Conservation (phyloP, 495 filamentous ascomycete genomes). For the Beverwykella pulmonaria region DNA sequence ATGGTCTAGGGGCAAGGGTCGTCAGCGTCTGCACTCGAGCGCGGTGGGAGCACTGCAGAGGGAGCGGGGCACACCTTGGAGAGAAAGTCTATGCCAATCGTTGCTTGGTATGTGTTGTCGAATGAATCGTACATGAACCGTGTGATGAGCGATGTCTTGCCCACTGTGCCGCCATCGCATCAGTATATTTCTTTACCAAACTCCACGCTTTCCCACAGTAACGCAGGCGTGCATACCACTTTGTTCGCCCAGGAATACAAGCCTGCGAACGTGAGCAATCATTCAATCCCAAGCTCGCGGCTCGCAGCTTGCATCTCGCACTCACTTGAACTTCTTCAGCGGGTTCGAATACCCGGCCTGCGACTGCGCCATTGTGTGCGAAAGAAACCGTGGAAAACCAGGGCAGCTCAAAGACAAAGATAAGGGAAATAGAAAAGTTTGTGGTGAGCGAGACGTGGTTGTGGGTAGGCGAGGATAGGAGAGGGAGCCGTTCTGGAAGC, state of each 20-base stretch:
- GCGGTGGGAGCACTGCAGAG: neutral
- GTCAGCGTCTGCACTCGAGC: neutral
- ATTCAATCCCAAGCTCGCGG: neutral
- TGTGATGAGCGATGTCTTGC: slow-evolving; percentile 97
- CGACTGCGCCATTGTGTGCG: slow-evolving; percentile 56
- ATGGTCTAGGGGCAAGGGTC: slow-evolving; percentile 68
- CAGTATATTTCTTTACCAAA: slow-evolving; percentile 4
- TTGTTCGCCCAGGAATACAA: slow-evolving; percentile 97
- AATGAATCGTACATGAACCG: slow-evolving; percentile 99
- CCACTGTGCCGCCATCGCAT: slow-evolving; percentile 61
- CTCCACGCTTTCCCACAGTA: neutral
- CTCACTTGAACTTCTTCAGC: slow-evolving; percentile 99
- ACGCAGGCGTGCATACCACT: slow-evolving; percentile 68
- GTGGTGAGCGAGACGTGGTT: slow-evolving; percentile 1
- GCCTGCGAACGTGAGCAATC: slow-evolving; percentile 54
- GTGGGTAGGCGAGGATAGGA: slow-evolving; percentile 11
- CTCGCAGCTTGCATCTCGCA: slow-evolving; percentile 8
- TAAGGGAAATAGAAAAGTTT: slow-evolving; percentile 10
- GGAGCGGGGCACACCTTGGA: slow-evolving; percentile 70
- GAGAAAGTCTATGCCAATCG: slow-evolving; percentile 98
- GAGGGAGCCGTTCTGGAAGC: slow-evolving; percentile 1
- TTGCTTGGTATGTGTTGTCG: slow-evolving; percentile 99
- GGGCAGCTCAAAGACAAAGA: slow-evolving; percentile 15
- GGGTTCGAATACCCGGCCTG: slow-evolving; percentile 86
- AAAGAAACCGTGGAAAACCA: slow-evolving; percentile 2